Evolutionary conservation across 2,329 filamentous ascomycete species (phyloP).

Genomic region (Bipolaris bicolor): DNA sequence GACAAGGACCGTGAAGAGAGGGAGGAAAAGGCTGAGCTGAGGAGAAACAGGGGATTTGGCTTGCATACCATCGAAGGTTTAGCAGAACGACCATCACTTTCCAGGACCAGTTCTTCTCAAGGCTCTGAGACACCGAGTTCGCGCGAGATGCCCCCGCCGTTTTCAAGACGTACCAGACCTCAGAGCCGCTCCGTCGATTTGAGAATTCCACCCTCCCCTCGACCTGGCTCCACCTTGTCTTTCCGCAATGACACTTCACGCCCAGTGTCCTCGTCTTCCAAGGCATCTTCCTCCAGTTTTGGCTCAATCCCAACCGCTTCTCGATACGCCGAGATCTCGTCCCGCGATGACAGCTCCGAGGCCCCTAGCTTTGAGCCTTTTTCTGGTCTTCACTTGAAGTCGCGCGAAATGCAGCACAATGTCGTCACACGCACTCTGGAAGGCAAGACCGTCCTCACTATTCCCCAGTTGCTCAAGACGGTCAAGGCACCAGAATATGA

Average conservation of each 20-base stretch:
- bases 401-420: conserved; percentile 80
- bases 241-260: conserved; percentile 27
- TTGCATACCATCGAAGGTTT: conserved; percentile 37
- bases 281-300: conserved; percentile 30
- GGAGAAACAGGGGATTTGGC: conserved; percentile 51
- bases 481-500: conserved; percentile 85
- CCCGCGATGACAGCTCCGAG: conserved; percentile 58
- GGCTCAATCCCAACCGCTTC: conserved; percentile 27
- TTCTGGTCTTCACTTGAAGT: conserved; percentile 82
- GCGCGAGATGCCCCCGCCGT: conserved; percentile 26
- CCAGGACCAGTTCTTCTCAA: conserved; percentile 37
- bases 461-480: conserved; percentile 80
- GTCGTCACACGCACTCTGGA: conserved; percentile 78
- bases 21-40: conserved; percentile 51
- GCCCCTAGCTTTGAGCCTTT: conserved; percentile 71
- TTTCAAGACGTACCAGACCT: conserved; percentile 17
- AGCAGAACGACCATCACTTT: conserved; percentile 30
- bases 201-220: conserved; percentile 19
- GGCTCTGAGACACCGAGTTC: conserved; percentile 31
- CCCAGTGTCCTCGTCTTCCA: conserved; percentile 30
- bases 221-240: conserved; percentile 34
- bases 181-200: conserved; percentile 27
- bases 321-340: conserved; percentile 41
- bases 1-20: conserved; percentile 54
- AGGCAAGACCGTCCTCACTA: conserved; percentile 75